phyloP scores from a whole-genome alignment of 2,329 filamentous ascomycete species.

The Aspergillus fischeri region DNA sequence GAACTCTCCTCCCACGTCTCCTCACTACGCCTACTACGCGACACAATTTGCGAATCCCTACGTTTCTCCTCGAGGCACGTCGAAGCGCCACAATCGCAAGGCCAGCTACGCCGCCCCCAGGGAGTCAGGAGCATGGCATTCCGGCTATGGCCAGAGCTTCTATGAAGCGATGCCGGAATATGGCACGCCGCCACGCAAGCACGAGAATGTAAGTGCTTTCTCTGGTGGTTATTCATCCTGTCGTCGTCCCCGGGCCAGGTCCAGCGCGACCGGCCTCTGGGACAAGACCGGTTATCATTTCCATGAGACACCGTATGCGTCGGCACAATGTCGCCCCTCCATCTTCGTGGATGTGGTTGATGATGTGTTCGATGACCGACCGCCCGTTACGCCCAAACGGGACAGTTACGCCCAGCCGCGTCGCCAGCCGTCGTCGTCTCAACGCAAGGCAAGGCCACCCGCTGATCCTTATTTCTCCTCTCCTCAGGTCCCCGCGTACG shows the following conservation, averaged over 20 bases:
- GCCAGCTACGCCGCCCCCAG: constrained; percentile 51
- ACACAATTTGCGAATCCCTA: constrained; percentile 50
- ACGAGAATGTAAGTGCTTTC: constrained; percentile 66
- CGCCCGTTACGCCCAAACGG: constrained; percentile 18
- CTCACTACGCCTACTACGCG: constrained; percentile 51
- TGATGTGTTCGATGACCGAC: constrained; percentile 48
- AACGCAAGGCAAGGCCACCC: constrained; percentile 40
- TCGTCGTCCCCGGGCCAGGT: constrained; percentile 48
- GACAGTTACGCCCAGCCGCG: constrained; percentile 17
- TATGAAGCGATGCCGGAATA: constrained; percentile 47
- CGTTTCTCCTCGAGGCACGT: constrained; percentile 39
- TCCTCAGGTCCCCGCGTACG: constrained; percentile 52
- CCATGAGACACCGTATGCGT: constrained; percentile 24
- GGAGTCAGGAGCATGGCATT: constrained; percentile 40
- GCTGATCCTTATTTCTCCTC: constrained; percentile 51
- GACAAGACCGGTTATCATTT: constrained; percentile 11
- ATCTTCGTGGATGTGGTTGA: constrained; percentile 55
- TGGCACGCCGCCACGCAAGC: constrained; percentile 50
- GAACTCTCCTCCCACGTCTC: constrained; percentile 48
- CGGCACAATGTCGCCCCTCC: constrained; percentile 46
- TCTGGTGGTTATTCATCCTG: constrained; percentile 36
- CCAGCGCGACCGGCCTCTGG: constrained; percentile 27
- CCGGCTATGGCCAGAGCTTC: constrained; percentile 45
- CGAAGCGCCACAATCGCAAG: constrained; percentile 54
- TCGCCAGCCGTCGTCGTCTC: constrained; percentile 29